Evolutionary conservation across 108 stramenopile genomes (phyloP).

Genomic region (Pseudonitzschia multistriata): DNA sequence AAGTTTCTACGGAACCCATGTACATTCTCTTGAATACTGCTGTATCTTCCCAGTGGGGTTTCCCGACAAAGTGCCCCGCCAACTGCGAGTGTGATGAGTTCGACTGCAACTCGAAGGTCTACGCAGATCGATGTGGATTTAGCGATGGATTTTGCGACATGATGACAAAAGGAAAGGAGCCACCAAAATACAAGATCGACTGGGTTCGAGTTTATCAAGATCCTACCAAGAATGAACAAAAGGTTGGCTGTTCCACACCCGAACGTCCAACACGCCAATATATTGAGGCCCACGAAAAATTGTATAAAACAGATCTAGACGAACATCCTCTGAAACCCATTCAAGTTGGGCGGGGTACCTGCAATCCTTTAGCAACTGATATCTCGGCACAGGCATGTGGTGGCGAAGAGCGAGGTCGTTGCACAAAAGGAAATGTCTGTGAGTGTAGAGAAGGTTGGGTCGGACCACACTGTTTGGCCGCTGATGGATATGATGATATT

Average conservation of each 20-base stretch:
- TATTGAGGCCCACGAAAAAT: conserved; percentile 84
- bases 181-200: conserved; percentile 79
- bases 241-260: conserved; percentile 86
- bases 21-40: conserved; percentile 96
- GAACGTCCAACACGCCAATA: conserved; percentile 86
- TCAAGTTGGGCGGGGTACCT: conserved; percentile 66
- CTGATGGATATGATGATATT: conserved; percentile 59
- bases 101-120: conserved; percentile 80
- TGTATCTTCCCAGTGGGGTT: conserved; percentile 91
- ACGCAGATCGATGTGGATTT: conserved; percentile 78
- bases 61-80: conserved; percentile 68
- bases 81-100: conserved; percentile 79
- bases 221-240: conserved; percentile 69
- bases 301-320: conserved; percentile 72
- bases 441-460: conserved; percentile 74
- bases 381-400: conserved; percentile 54
- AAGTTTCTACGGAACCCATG: conserved; percentile 91
- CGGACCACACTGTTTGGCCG: conserved; percentile 81
- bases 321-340: conserved; percentile 68
- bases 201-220: conserved; percentile 91
- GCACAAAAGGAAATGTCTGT: conserved; percentile 59
- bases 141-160: conserved; percentile 88
- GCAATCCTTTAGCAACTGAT: conserved; percentile 35
- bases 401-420: conserved; percentile 56
- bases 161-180: conserved; percentile 45